Percentiles rank a stretch among this genome's conserved stretches.
Conservation (phyloP, 1,284 basidiomycete species). For the Ustilago nuda region DNA sequence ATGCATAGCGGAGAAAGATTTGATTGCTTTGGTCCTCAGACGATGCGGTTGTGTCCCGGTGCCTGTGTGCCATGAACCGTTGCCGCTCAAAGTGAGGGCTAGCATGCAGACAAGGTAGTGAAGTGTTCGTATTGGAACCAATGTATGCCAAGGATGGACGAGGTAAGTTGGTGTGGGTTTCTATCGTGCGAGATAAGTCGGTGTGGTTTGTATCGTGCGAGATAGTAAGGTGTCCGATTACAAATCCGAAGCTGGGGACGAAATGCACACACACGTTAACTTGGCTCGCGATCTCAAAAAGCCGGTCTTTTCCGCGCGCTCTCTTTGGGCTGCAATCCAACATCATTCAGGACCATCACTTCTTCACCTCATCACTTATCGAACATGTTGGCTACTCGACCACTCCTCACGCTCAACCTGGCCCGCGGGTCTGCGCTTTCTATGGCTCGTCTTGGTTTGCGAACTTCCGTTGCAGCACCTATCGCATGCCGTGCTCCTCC, state of each 20-base stretch:
- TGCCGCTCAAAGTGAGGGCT: no score
- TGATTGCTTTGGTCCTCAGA: background rate
- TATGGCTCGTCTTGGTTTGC: conserved; percentile 25
- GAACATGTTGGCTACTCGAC: conserved; percentile 39
- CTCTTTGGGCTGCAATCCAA: background rate
- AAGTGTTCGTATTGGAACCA: no score
- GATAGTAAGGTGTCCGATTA: conserved; percentile 19
- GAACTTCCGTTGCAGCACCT: conserved; percentile 8
- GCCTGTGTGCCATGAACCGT: no score
- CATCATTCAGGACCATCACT: background rate
- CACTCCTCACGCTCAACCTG: conserved; percentile 21
- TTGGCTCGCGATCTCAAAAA: background rate
- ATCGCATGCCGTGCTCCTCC: background rate
- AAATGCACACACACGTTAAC: background rate
- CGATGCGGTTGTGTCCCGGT: background rate
- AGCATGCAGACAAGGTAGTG: no score
- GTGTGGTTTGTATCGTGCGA: conserved; percentile 24
- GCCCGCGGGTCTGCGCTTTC: conserved; percentile 4
- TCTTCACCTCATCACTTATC: background rate
- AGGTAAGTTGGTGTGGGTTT: background rate
- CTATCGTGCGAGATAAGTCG: conserved; percentile 25
- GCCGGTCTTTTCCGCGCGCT: conserved; percentile 42
- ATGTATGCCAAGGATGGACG: no score
- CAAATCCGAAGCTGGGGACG: conserved; percentile 33
- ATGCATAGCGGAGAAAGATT: background rate